A percentile compares a stretch with the other conserved stretches of the same genome.
Evolutionary conservation across 164 flowering plant species (phyloP).

Genomic region (Umbellularia californica): DNA sequence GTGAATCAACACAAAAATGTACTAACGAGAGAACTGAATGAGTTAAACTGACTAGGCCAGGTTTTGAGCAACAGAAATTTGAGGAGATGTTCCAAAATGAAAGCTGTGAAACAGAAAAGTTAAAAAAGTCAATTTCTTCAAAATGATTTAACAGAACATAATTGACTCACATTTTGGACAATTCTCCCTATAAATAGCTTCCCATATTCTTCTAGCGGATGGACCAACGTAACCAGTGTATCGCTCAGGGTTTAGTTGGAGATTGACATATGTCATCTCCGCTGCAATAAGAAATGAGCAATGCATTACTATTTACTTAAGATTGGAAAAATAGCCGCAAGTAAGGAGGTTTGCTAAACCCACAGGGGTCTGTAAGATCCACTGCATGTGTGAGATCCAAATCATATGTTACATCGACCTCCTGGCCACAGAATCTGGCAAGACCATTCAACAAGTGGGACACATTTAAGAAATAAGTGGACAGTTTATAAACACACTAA

Average conservation of each 20-base stretch:
- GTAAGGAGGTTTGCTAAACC: background rate
- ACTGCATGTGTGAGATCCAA: background rate
- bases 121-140: background rate
- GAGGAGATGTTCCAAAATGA: background rate
- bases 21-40: background rate
- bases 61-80: background rate
- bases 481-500: background rate
- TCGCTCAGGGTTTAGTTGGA: conserved; percentile 86
- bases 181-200: conserved; percentile 83
- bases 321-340: background rate
- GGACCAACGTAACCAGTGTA: conserved; percentile 89
- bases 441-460: background rate
- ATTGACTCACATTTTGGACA: conserved; percentile 75
- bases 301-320: background rate
- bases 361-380: background rate
- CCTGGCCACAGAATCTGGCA: background rate
- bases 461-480: background rate
- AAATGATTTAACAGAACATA: too few species aligned
- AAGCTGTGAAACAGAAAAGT: background rate
- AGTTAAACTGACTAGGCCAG: background rate
- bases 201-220: conserved; percentile 97
- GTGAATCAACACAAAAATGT: background rate
- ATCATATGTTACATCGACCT: too few species aligned
- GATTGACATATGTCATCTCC: conserved; percentile 96
- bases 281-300: conserved; percentile 42